Evolutionary conservation across 2,329 filamentous ascomycete genomes (phyloP).

Genomic region (Cladosporium sp.): DNA sequence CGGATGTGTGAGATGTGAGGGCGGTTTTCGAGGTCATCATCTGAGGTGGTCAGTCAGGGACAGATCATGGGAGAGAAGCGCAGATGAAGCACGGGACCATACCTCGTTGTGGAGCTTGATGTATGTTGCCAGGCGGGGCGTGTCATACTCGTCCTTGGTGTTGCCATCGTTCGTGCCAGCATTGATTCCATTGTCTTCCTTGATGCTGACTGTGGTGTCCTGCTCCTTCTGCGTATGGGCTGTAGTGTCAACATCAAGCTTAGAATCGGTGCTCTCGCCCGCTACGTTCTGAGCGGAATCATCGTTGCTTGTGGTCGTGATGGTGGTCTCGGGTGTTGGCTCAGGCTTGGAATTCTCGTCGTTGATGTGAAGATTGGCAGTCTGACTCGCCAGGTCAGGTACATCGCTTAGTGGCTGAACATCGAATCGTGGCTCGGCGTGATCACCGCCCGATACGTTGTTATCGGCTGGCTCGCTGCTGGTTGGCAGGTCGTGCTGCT

Average conservation of each 20-base stretch:
- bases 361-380: background rate
- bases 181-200: background rate
- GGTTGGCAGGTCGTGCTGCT: background rate
- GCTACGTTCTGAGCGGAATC: background rate
- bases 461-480: background rate
- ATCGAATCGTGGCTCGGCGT: background rate
- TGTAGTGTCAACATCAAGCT: background rate
- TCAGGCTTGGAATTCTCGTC: background rate
- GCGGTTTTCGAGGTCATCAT: constrained; percentile 1
- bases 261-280: background rate
- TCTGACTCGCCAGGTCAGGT: background rate
- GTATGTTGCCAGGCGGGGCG: background rate
- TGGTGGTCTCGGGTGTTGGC: background rate
- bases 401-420: background rate
- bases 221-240: background rate
- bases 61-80: background rate
- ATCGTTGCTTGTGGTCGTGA: background rate
- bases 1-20: background rate
- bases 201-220: background rate
- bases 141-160: background rate
- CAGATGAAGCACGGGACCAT: background rate
- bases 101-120: constrained; percentile 2
- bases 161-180: background rate
- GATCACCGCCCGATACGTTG: background rate
- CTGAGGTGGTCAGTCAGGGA: background rate